Conservation (phyloP, 83 land plant genomes). For the Picea engelmannii region DNA sequence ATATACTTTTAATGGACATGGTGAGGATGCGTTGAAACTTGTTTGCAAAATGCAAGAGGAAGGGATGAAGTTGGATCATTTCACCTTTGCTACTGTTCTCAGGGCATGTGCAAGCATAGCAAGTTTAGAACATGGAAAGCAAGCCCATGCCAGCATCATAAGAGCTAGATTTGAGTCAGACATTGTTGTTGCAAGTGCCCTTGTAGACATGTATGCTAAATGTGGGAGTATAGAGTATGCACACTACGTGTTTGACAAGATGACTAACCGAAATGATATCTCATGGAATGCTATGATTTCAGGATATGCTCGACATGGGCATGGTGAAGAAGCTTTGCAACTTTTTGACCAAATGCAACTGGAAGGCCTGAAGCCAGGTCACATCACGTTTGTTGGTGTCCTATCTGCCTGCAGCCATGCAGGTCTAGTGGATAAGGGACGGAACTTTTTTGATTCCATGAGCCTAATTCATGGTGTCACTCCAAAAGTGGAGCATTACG, state of each 20-base stretch:
- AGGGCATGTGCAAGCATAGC: conserved; percentile 32
- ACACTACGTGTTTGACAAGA: conserved; percentile 21
- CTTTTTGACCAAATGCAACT: conserved; percentile 43
- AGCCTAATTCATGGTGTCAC: conserved; percentile 14
- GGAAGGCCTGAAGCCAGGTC: conserved; percentile 23
- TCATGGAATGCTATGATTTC: conserved; percentile 49
- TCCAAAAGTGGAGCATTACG: conserved; percentile 32
- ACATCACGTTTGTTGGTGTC: conserved; percentile 33
- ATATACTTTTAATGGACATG: conserved; percentile 14
- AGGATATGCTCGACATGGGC: conserved; percentile 51
- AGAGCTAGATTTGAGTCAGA: conserved; percentile 32
- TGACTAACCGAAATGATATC: conserved; percentile 33
- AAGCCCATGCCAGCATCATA: conserved; percentile 29
- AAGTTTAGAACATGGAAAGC: conserved; percentile 33
- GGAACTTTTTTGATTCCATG: conserved; percentile 37
- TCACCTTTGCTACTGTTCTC: conserved; percentile 28
- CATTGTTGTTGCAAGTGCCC: conserved; percentile 25
- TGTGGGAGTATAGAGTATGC: conserved; percentile 31
- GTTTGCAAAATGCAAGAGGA: conserved; percentile 25
- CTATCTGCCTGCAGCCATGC: conserved; percentile 55
- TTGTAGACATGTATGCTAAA: conserved; percentile 44
- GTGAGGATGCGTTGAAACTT: conserved; percentile 15
- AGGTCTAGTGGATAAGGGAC: conserved; percentile 40
- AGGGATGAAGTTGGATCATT: conserved; percentile 16
- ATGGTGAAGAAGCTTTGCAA: conserved; percentile 35